Evolutionary conservation across 1,139 yeast species (phyloP), one percentile per base, ranked within the genome.

Genomic region (Geotrichum siamense): DNA sequence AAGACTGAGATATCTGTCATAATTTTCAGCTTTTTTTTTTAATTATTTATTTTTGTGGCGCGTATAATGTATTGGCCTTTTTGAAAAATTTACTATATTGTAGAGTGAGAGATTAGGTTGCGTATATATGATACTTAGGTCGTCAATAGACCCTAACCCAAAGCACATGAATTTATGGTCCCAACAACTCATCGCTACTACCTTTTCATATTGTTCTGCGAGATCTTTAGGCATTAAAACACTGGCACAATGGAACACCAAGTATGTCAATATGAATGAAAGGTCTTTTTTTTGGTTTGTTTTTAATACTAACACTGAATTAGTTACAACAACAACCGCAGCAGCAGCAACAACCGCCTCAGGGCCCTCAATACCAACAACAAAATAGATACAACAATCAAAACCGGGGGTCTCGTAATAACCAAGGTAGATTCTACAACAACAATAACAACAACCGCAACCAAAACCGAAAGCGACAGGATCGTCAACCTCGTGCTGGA

Each of bases 1-100:
- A 72, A 75, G 3, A 82, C 69, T 29, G 67, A 70, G 39, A 82
- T 48, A 35, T 57, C 60, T 19, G 45, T 38, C 52, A 48, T 52
- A 9, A 20, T 40, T 2, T 25, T 12, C 12, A 25, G 27, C 10
- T 32, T 12, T 8, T 32, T 9, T 28, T 10, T n/a, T n/a, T 28
- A 10, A n/a, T 10, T 6, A 6, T 16, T 13, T 16, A 10, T 6
- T 13, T 5, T 13, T 28, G n/a, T 10, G 32, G 6, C 15, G 9
- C 8, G 6, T 28, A 13, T 28, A 13, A 5, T 28, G 15, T 5
- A 6, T 5, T n/a, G n/a, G 17, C 13, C 6, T 25, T 25, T 12
- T 25, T 25, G 27, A n/a, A n/a, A n/a, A n/a, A n/a, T n/a, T n/a
- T n/a, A n/a, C n/a, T n/a, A n/a, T n/a, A n/a, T n/a, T n/a, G n/a